Evolutionary conservation across 2,329 filamentous ascomycete genomes (phyloP).

Genomic region (Penicillium italicum): DNA sequence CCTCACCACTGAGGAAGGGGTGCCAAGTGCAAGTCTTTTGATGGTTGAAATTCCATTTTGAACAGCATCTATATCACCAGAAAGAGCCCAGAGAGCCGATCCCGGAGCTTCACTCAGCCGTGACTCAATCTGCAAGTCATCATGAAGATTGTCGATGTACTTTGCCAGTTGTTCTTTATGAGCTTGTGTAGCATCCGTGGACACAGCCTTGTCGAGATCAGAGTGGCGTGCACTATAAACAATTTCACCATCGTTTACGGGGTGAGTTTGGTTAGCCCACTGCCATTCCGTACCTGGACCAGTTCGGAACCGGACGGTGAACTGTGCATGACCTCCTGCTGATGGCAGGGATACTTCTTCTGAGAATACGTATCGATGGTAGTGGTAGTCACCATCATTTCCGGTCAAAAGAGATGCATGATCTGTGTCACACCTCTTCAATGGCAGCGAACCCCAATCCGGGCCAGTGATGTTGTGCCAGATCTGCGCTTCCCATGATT

Average conservation of each 20-base stretch:
- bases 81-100: conserved; percentile 44
- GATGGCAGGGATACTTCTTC: conserved; percentile 29
- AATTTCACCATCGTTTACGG: conserved; percentile 42
- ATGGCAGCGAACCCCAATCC: conserved; percentile 55
- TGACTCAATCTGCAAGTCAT: conserved; percentile 33
- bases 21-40: conserved; percentile 58
- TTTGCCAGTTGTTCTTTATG: conserved; percentile 22
- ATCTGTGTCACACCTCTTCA: conserved; percentile 44
- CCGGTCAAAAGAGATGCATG: conserved; percentile 31
- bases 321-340: conserved; percentile 32
- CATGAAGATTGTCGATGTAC: conserved; percentile 36
- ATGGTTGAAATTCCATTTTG: conserved; percentile 54
- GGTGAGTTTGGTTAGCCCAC: conserved; percentile 44
- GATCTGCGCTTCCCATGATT: conserved; percentile 67
- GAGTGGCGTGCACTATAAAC: conserved; percentile 33
- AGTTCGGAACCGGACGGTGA: conserved; percentile 45
- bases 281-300: conserved; percentile 39
- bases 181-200: conserved; percentile 10
- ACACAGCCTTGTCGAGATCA: neutral
- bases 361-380: conserved; percentile 36
- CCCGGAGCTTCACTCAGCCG: conserved; percentile 42
- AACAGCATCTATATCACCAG: conserved; percentile 58
- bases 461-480: conserved; percentile 67
- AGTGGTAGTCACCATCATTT: conserved; percentile 18
- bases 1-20: conserved; percentile 61